Evolutionary conservation across 768 basidiomycete species (phyloP), one percentile per base, ranked within the genome.

Genomic region (Ramaria sp.): DNA sequence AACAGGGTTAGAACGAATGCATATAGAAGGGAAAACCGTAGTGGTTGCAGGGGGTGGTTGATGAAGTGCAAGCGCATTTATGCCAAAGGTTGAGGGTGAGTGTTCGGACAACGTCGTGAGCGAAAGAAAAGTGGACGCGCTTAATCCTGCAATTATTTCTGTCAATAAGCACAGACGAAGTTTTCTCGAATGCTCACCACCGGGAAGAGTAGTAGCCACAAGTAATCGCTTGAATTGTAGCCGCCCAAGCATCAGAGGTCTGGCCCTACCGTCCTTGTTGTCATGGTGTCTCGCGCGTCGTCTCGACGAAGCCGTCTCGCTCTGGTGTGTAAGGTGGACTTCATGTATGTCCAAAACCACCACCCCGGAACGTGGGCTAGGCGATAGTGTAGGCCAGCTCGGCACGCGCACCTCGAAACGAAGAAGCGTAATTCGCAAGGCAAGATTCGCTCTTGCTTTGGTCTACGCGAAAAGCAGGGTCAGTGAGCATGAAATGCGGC

Each of bases 361-460:
- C 24, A 80, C 78, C 4, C 91, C 90, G 45, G 90, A 90, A 24
- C 87, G 79, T 17, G 73, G 74, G 7, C 65, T 39, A 24, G 55
- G 13, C 7, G 48, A 12, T 15, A 62, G 68, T 1, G 66, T 66
- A 19, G 72, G 65, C 4, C 83, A 82, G 31, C 88, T 74, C 5
- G 84, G 82, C 64, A 80, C 83, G 48, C 87, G 80, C 50, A 86
- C 64, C 65, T 91, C 79, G 20, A 86, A 46, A 19, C 91, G 81
- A 46, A 92, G 64, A 69, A 84, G 72, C 13, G 79, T 69, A 33
- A 83, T 73, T 19, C 66, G 67, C 41, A 86, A 61, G 1, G 64
- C 63, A 2, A 79, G 43, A 49, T 63, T 33, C 20, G 51, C 20
- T 43, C 46, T 4, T 48, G 39, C 33, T 2, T 33, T 4, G 11